phyloP scores from a whole-genome alignment of 306 rosid genomes.

The Fragaria vesca region DNA sequence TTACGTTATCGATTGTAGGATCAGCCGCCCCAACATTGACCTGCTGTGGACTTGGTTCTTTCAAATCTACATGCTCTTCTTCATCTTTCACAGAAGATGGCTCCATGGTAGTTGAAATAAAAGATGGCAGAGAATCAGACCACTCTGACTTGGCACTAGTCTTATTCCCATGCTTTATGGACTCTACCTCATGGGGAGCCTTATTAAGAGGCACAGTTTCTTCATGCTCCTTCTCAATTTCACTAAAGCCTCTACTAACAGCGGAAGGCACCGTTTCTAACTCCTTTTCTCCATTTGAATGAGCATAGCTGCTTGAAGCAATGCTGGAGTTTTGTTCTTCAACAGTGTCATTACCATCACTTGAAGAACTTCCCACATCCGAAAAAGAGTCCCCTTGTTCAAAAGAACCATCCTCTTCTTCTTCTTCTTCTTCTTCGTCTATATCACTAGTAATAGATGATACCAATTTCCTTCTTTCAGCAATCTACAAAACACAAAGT shows the following conservation, averaged over 20 bases:
- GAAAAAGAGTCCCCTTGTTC: conserved; percentile 34
- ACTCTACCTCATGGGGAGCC: conserved; percentile 22
- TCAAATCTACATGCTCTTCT: conserved; percentile 25
- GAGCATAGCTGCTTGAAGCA: conserved; percentile 31
- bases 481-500: conserved; percentile 49
- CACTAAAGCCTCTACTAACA: conserved; percentile 25
- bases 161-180: conserved; percentile 28
- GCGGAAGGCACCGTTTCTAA: conserved; percentile 30
- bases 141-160: conserved; percentile 26
- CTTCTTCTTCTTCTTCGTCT: conserved; percentile 36
- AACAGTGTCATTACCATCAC: conserved; percentile 21
- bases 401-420: conserved; percentile 28
- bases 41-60: conserved; percentile 30
- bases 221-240: conserved; percentile 34
- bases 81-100: conserved; percentile 27
- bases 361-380: conserved; percentile 26
- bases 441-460: conserved; percentile 48
- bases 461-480: conserved; percentile 72
- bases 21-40: conserved; percentile 24
- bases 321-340: conserved; percentile 35
- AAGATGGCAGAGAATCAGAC: conserved; percentile 35
- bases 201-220: conserved; percentile 26
- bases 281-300: conserved; percentile 40
- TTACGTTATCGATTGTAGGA: conserved; percentile 32
- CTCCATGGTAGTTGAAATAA: conserved; percentile 24